These are phyloP conservation scores for Heterobasidion occidentale DNA, from an alignment of 1,284 basidiomycete genomes.

Conservation along the genomic window DNA sequence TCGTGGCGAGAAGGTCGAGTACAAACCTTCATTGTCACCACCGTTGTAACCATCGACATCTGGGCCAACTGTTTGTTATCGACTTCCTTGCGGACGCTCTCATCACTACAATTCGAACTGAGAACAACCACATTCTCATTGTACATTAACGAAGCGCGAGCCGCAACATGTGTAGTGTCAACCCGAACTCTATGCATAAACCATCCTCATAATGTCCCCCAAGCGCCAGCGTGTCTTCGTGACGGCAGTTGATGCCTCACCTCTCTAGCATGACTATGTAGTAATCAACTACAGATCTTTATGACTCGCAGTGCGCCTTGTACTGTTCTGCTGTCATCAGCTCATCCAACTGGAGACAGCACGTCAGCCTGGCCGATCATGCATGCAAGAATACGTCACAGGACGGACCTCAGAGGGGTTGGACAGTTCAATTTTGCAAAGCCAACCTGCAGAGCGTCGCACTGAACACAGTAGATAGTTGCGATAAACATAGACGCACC, in stretches of 20 bases:
- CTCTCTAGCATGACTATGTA: too few species aligned
- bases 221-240: background rate
- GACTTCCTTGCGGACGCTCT: background rate
- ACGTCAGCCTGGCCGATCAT: background rate
- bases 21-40: constrained; percentile 37
- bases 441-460: constrained; percentile 64
- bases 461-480: background rate
- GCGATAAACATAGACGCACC: constrained; percentile 42
- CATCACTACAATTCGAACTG: background rate
- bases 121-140: background rate
- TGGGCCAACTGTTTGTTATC: background rate
- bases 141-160: background rate
- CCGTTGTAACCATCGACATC: background rate
- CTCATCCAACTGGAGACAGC: constrained; percentile 48
- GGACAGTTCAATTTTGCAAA: constrained; percentile 87
- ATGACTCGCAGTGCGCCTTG: constrained; percentile 51
- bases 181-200: too few species aligned
- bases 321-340: constrained; percentile 80
- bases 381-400: background rate
- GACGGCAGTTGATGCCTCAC: constrained; percentile 27
- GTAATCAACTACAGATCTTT: background rate
- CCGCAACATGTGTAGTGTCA: background rate
- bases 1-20: constrained; percentile 79
- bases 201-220: too few species aligned
- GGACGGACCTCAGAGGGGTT: constrained; percentile 62